These are phyloP conservation scores for Colletotrichum spinosum DNA, from an alignment of 2,329 filamentous ascomycete genomes.

Conservation along the genomic window DNA sequence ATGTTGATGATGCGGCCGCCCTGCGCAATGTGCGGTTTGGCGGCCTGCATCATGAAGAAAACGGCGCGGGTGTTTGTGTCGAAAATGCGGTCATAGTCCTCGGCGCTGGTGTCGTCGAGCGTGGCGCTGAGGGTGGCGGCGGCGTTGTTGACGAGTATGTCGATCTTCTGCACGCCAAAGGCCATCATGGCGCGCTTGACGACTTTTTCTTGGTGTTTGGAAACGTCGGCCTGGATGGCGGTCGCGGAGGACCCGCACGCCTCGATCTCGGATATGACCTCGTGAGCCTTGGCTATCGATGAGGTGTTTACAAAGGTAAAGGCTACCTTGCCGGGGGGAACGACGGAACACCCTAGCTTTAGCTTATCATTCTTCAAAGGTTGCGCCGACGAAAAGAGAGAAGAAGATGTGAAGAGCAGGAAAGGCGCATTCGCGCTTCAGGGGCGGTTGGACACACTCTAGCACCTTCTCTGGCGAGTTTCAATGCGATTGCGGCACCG, in stretches of 20 bases:
- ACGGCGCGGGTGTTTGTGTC: constrained; percentile 37
- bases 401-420: background rate
- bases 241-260: constrained; percentile 40
- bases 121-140: constrained; percentile 37
- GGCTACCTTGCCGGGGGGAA: constrained; percentile 33
- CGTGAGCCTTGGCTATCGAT: constrained; percentile 38
- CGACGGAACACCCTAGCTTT: constrained; percentile 15
- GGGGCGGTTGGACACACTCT: constrained; percentile 51
- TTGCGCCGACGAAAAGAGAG: background rate
- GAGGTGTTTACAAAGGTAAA: constrained; percentile 38
- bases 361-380: constrained; percentile 4
- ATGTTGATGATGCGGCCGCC: constrained; percentile 41
- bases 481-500: constrained; percentile 67
- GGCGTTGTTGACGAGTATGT: constrained; percentile 40
- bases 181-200: constrained; percentile 38
- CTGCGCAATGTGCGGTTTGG: constrained; percentile 35
- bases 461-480: constrained; percentile 67
- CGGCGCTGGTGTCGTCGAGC: constrained; percentile 36
- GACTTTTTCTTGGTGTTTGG: constrained; percentile 39
- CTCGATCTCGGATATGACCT: constrained; percentile 40
- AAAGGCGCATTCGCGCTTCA: background rate
- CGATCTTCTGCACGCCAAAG: constrained; percentile 38
- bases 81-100: constrained; percentile 39
- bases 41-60: constrained; percentile 39
- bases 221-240: constrained; percentile 39